Base-by-base conservation (phyloP, 805 yeast species). In the Candida yuanshanica region DNA sequence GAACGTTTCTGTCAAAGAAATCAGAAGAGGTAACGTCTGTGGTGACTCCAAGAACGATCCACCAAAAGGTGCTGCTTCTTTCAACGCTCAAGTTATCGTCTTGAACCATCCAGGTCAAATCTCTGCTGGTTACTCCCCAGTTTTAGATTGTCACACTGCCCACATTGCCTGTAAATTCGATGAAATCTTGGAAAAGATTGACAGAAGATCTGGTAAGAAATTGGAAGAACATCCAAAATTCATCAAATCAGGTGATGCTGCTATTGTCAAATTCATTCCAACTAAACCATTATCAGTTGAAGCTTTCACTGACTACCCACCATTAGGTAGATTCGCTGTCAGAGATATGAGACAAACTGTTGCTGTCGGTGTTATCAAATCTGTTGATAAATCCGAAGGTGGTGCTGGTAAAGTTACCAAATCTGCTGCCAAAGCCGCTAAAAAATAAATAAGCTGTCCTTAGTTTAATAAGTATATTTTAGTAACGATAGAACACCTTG, bases 301-400 rank as follows among this genome's bases (percentile, higher is more conserved):
- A 77, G 83, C 95, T 60, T 90, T 81, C 83, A 74, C 82, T 65
- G 91, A 86, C 70, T 89, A 89, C 85, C 96, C 95, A 71, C 98
- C 96, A 79, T 75, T 91, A 72, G 93, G 95, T 79, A 88, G 98
- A 84, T 82, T 90, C 77, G 91, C 91, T 70, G 96, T 89, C 81
- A 90, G 97, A 85, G 97, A 89, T 77, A 89, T 89, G 97, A 86
- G 97, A 85, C 96, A 89, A 78, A 90, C 97, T 63, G 97, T 90
- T 65, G 97, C 97, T 70, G 97, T 90, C 70, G 96, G 96, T 90
- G 97, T 90, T 70, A 85, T 89, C 91, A 89, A 89, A 83, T 72
- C 88, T 54, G 95, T 88, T 62, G 95, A 77, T 65, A 88, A 88
- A 84, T 66, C 85, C 58, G 83, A 79, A 74, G 74, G 72, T 65